A percentile compares a stretch with the other conserved stretches of the same genome.
These are phyloP conservation scores for Thalassiosira hispida DNA, from an alignment of 352 stramenopile genomes.

Conservation along the genomic window DNA sequence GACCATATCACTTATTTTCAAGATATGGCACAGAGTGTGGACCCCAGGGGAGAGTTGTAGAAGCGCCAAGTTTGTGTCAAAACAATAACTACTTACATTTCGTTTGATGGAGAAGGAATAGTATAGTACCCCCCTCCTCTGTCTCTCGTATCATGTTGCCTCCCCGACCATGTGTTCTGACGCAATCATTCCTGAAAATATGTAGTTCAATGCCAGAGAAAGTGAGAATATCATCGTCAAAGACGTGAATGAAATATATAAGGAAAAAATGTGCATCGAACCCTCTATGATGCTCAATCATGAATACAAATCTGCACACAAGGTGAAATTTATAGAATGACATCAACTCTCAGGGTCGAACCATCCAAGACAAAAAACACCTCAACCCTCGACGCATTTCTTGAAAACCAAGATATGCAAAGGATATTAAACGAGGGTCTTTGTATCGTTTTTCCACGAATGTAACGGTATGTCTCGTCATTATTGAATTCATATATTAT, in stretches of 20 bases:
- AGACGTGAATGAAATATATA: not conserved
- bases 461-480: slow-evolving; percentile 54
- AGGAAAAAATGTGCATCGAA: slow-evolving; percentile 35
- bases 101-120: too few relatives aligned
- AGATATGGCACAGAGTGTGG: slow-evolving; percentile 26
- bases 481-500: slow-evolving; percentile 23
- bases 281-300: slow-evolving; percentile 46
- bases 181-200: too few relatives aligned
- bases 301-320: slow-evolving; percentile 9
- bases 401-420: slow-evolving; percentile 28
- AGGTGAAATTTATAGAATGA: slow-evolving; percentile 18
- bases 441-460: slow-evolving; percentile 51
- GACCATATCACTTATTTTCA: slow-evolving; percentile 18
- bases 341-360: slow-evolving; percentile 59
- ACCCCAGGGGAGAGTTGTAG: not conserved
- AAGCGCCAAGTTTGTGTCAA: too few relatives aligned
- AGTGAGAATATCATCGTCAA: too few relatives aligned
- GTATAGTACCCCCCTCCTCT: too few relatives aligned
- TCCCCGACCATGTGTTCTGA: too few relatives aligned
- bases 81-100: too few relatives aligned
- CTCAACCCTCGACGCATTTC: slow-evolving; percentile 15
- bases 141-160: too few relatives aligned
- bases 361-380: slow-evolving; percentile 44
- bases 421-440: not conserved
- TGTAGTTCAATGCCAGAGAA: too few relatives aligned